These are phyloP conservation scores for Medicago truncatula DNA, from an alignment of 306 rosid species.

Conservation along the genomic window MtrunA17r5.0-ANR NC_053046.1:42231501-42232000, in stretches of 20 bases:
- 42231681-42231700: slow-evolving; percentile 37
- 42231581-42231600: slow-evolving; percentile 17
- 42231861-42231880: background rate
- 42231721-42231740: slow-evolving; percentile 41
- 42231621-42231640: background rate
- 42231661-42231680: slow-evolving; percentile 42
- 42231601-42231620: background rate
- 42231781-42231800: slow-evolving; percentile 22
- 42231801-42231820: background rate
- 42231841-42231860: background rate
- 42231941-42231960: background rate
- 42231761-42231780: background rate
- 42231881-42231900: background rate
- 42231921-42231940: background rate
- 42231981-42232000: background rate
- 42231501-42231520: background rate
- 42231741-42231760: slow-evolving; percentile 42
- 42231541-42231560: background rate
- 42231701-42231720: slow-evolving; percentile 57
- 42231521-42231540: background rate
- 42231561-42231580: background rate
- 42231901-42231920: background rate
- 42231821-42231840: slow-evolving; percentile 13
- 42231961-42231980: background rate
- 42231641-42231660: slow-evolving; percentile 39